Evolutionary conservation across 257 asterid species (phyloP).

Genomic region (Handroanthus guayacan): DNA sequence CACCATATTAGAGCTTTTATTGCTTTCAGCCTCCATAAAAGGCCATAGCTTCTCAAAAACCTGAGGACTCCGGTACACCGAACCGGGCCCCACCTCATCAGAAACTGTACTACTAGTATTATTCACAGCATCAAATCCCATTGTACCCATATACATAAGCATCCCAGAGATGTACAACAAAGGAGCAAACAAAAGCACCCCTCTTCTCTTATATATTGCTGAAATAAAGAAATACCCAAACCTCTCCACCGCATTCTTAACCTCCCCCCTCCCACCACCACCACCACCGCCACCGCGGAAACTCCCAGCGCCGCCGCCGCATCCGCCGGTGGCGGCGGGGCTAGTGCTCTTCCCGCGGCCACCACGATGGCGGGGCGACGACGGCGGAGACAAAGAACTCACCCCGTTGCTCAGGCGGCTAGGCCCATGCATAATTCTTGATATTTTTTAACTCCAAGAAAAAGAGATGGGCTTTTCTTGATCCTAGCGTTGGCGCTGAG

Average conservation of each 20-base stretch:
- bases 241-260: conserved; percentile 74
- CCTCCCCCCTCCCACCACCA: conserved; percentile 53
- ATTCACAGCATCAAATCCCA: conserved; percentile 66
- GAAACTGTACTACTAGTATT: conserved; percentile 38
- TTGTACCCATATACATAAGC: conserved; percentile 91
- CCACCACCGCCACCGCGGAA: conserved; percentile 45
- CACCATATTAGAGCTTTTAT: conserved; percentile 80
- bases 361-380: conserved; percentile 81
- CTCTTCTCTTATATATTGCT: conserved; percentile 74
- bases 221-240: conserved; percentile 75
- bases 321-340: conserved; percentile 31
- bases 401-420: conserved; percentile 93
- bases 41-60: conserved; percentile 96
- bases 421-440: conserved; percentile 85
- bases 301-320: conserved; percentile 49
- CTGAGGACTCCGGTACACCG: conserved; percentile 89
- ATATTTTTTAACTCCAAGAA: conserved; percentile 15
- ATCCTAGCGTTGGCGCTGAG: conserved; percentile 34
- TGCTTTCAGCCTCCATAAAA: conserved; percentile 84
- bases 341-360: conserved; percentile 54
- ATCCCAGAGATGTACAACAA: conserved; percentile 85
- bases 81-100: conserved; percentile 70
- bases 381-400: conserved; percentile 78
- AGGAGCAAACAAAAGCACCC: conserved; percentile 91
- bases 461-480: conserved; percentile 32